Percentiles rank a stretch among this genome's conserved stretches.
phyloP scores from a whole-genome alignment of 805 yeast species.

The Myxozyma neglecta region DNA sequence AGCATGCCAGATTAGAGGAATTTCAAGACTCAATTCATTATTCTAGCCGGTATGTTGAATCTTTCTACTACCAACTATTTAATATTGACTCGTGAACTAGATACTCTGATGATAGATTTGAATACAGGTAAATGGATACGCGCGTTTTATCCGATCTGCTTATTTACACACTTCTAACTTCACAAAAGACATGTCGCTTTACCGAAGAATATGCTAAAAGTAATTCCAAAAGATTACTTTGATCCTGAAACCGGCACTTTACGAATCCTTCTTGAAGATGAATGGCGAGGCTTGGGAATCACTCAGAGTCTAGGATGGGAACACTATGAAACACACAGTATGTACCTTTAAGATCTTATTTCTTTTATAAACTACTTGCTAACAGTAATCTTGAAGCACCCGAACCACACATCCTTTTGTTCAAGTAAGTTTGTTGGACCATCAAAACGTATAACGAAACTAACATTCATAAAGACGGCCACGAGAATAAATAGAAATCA shows the following conservation, averaged over 20 bases:
- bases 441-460: background rate
- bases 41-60: conserved; percentile 59
- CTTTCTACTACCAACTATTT: too few species aligned
- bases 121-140: conserved; percentile 56
- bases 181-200: conserved; percentile 81
- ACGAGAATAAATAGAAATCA: too few species aligned
- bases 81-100: conserved; percentile 41
- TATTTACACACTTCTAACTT: background rate
- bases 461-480: too few species aligned
- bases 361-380: background rate
- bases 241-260: conserved; percentile 91
- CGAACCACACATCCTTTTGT: conserved; percentile 92
- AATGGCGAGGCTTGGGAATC: conserved; percentile 97
- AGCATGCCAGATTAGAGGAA: conserved; percentile 81
- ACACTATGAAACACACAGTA: conserved; percentile 88
- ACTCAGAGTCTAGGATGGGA: conserved; percentile 98
- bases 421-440: conserved; percentile 47
- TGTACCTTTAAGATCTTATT: conserved; percentile 15
- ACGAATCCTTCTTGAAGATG: conserved; percentile 87
- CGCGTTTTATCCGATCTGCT: background rate
- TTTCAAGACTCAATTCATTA: conserved; percentile 94
- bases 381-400: conserved; percentile 56
- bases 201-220: conserved; percentile 93
- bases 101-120: conserved; percentile 87
- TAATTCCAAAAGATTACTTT: conserved; percentile 91